Conservation (phyloP, 306 rosid genomes). For the Cucumis melo region DNA sequence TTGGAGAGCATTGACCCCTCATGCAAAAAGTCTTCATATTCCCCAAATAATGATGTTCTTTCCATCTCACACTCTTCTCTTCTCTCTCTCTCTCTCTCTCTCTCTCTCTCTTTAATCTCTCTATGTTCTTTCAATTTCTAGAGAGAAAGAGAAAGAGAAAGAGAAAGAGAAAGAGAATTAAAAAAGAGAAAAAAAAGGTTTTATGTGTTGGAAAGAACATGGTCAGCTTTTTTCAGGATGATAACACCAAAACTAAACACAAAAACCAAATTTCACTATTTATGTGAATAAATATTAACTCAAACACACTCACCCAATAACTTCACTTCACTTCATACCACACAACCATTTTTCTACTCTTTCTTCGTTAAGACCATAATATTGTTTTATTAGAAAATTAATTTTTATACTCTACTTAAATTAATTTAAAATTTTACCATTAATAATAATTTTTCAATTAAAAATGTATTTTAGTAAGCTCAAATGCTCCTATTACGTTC, state of each 20-base stretch:
- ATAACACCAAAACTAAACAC: neutral
- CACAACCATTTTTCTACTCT: too few species aligned
- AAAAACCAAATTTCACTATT: neutral
- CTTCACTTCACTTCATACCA: too few species aligned
- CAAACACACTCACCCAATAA: neutral
- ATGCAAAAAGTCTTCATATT: constrained; percentile 8
- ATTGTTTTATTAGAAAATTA: too few species aligned
- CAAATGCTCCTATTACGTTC: too few species aligned
- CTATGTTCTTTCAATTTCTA: neutral
- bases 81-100: neutral
- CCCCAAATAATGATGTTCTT: constrained; percentile 9
- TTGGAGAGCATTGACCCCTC: neutral
- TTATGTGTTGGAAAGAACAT: constrained; percentile 4
- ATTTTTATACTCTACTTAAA: too few species aligned
- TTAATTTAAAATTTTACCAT: too few species aligned
- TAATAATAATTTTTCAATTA: too few species aligned
- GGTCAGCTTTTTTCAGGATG: constrained; percentile 4
- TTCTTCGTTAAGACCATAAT: too few species aligned
- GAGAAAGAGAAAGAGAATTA: too few species aligned
- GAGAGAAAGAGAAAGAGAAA: neutral
- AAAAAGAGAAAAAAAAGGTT: too few species aligned
- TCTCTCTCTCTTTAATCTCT: neutral
- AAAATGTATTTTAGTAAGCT: too few species aligned
- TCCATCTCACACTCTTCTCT: neutral
- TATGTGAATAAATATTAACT: too few species aligned